These are phyloP conservation scores for cucumber (Cucumis sativus) DNA, from an alignment of 306 rosid genomes.

Conservation along the genomic window DNA sequence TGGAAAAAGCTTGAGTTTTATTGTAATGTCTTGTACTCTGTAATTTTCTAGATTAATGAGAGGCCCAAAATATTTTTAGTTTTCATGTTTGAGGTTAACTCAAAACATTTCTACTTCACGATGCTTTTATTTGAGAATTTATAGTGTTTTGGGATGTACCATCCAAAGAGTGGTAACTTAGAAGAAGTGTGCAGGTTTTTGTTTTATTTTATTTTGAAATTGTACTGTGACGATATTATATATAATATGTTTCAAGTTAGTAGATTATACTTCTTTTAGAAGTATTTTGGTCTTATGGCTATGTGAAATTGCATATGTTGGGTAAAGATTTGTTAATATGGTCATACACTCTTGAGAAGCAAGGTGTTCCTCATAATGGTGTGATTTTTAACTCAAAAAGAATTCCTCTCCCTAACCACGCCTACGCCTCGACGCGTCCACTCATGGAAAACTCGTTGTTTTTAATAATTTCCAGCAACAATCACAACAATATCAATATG, in stretches of 20 bases:
- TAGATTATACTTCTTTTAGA: neutral
- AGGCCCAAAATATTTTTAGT: neutral
- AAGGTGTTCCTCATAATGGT: too few species aligned
- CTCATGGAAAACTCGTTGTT: too few species aligned
- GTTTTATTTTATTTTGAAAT: neutral
- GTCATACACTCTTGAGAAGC: too few species aligned
- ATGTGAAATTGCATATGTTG: too few species aligned
- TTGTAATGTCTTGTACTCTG: neutral
- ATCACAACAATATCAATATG: too few species aligned
- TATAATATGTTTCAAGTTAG: neutral
- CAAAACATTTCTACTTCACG: neutral
- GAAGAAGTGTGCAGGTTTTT: neutral
- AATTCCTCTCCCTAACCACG: too few species aligned
- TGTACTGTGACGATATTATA: neutral
- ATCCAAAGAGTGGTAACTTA: neutral
- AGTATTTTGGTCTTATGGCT: neutral
- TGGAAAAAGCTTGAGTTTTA: neutral
- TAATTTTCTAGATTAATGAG: conserved; percentile 7
- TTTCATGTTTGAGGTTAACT: neutral
- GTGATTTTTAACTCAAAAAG: too few species aligned
- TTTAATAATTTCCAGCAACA: too few species aligned
- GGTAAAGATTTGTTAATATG: too few species aligned
- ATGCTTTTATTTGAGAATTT: neutral
- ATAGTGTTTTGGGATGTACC: too few species aligned
- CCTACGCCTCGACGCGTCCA: too few species aligned